Evolutionary conservation across 208 protist genomes (phyloP).

Genomic region (Trypanosoma melophagium): DNA sequence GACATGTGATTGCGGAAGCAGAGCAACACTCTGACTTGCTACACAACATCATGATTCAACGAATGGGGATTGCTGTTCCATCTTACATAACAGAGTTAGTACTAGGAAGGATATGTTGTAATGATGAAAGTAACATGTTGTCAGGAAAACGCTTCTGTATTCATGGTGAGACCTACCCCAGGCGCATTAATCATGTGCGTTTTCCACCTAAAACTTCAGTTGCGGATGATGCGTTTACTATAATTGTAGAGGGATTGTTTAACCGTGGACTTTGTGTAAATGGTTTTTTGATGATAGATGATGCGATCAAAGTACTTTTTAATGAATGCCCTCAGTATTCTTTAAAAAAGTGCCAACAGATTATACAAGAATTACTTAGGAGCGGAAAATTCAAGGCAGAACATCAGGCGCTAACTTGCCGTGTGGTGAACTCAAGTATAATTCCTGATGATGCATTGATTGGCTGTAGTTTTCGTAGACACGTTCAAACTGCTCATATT

Average conservation of each 20-base stretch:
- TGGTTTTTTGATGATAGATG: conserved; percentile 60
- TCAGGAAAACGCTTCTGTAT: conserved; percentile 45
- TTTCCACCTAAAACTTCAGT: conserved; percentile 33
- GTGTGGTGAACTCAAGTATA: conserved; percentile 39
- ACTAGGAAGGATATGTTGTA: conserved; percentile 69
- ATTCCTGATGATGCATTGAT: conserved; percentile 74
- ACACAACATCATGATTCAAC: conserved; percentile 77
- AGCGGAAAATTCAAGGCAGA: conserved; percentile 32
- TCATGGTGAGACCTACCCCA: conserved; percentile 52
- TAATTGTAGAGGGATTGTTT: conserved; percentile 80
- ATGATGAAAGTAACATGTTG: conserved; percentile 64
- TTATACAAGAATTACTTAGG: conserved; percentile 41
- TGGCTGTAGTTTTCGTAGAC: conserved; percentile 75
- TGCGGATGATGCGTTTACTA: conserved; percentile 42
- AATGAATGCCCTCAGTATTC: conserved; percentile 69
- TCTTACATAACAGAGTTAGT: conserved; percentile 62
- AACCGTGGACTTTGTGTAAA: conserved; percentile 85
- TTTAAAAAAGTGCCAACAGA: conserved; percentile 52
- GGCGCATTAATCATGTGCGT: conserved; percentile 71
- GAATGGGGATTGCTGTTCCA: conserved; percentile 56
- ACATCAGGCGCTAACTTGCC: conserved; percentile 32
- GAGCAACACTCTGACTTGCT: conserved; percentile 72
- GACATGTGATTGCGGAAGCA: conserved; percentile 57
- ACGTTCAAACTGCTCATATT: conserved; percentile 67
- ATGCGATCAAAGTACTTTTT: conserved; percentile 76